Evolutionary conservation across 2,329 filamentous ascomycete genomes (phyloP).

Genomic region (Ceratocystiopsis brevicomis): DNA sequence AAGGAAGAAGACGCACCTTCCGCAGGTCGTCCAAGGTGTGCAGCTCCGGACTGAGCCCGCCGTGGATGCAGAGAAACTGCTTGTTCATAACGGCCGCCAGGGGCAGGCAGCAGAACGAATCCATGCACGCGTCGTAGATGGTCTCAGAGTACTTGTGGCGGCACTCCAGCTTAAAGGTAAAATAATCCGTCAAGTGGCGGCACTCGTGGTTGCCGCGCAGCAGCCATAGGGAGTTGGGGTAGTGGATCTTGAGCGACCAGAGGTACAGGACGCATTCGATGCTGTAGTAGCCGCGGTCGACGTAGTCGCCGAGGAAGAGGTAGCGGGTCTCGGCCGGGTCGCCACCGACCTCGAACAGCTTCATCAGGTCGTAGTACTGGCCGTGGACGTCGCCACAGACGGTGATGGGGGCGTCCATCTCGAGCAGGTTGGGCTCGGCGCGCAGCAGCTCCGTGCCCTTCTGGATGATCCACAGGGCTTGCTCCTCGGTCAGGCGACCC

Average conservation of each 20-base stretch:
- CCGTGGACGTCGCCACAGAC: conserved; percentile 97
- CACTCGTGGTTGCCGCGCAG: conserved; percentile 97
- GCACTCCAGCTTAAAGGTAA: conserved; percentile 99
- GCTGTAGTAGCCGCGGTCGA: conserved; percentile 95
- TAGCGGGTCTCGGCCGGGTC: conserved; percentile 93
- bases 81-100: conserved; percentile 99
- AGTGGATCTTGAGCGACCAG: conserved; percentile 98
- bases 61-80: conserved; percentile 97
- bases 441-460: conserved; percentile 74
- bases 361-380: conserved; percentile 99
- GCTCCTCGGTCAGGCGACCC: conserved; percentile 88
- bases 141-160: conserved; percentile 98
- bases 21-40: conserved; percentile 91
- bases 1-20: conserved; percentile 37
- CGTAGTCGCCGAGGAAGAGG: conserved; percentile 93
- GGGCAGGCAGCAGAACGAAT: conserved; percentile 87
- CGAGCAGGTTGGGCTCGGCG: conserved; percentile 82
- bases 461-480: conserved; percentile 87
- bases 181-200: conserved; percentile 96
- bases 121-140: conserved; percentile 95
- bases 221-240: conserved; percentile 91
- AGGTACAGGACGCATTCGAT: conserved; percentile 98
- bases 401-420: conserved; percentile 98
- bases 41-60: conserved; percentile 84
- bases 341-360: conserved; percentile 94